phyloP scores from a whole-genome alignment of 768 basidiomycete species.

The Kwoniella bestiolae region DNA sequence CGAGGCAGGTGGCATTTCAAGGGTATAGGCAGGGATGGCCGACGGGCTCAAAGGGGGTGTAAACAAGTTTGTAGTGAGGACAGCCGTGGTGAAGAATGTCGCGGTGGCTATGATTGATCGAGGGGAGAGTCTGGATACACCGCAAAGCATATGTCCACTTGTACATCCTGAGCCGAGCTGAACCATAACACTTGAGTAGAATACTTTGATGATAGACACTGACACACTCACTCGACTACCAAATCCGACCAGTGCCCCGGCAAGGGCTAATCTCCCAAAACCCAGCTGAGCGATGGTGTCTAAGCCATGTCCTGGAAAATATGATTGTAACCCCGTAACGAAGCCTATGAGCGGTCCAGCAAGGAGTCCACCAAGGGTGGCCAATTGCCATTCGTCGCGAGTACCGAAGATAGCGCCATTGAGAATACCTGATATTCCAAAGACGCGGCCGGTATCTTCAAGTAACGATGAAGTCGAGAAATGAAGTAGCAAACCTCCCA shows the following conservation, averaged over 20 bases:
- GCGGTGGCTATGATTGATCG: slow-evolving; percentile 55
- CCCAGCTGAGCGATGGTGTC: slow-evolving; percentile 3
- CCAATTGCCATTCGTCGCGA: slow-evolving; percentile 39
- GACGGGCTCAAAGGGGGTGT: slow-evolving; percentile 11
- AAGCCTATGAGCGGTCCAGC: slow-evolving; percentile 27
- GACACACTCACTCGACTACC: slow-evolving; percentile 56
- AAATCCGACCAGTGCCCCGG: slow-evolving; percentile 54
- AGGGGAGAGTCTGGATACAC: slow-evolving; percentile 55
- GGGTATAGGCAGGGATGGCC: slow-evolving; percentile 4
- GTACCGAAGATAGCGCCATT: slow-evolving; percentile 44
- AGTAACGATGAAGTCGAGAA: slow-evolving; percentile 51
- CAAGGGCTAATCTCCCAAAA: slow-evolving; percentile 26
- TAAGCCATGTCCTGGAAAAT: slow-evolving; percentile 14
- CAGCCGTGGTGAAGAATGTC: slow-evolving; percentile 50
- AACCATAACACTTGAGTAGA: neutral
- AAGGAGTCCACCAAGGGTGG: slow-evolving; percentile 36
- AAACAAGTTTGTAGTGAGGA: slow-evolving; percentile 42
- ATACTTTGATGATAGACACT: neutral
- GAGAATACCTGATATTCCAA: slow-evolving; percentile 56
- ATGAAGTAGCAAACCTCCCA: slow-evolving; percentile 55
- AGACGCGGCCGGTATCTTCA: slow-evolving; percentile 49
- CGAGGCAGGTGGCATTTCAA: neutral
- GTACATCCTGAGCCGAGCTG: slow-evolving; percentile 58
- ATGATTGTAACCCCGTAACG: slow-evolving; percentile 10
- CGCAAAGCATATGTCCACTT: slow-evolving; percentile 58